Conservation (phyloP, 441 rosid species). For the Populus hybrid region DNA sequence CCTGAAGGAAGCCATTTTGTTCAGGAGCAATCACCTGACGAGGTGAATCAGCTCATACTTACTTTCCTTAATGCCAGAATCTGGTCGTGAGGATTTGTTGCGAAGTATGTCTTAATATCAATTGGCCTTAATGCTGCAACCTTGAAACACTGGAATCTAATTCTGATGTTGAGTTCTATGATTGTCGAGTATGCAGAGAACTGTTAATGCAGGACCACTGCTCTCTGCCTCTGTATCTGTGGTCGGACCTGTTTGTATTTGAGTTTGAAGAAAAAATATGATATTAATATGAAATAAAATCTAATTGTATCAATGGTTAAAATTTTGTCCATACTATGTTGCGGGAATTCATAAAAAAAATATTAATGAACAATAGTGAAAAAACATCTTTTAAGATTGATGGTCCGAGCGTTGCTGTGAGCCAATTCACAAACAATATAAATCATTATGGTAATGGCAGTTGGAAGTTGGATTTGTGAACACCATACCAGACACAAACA, state of each 20-base stretch:
- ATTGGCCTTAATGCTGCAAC: background rate
- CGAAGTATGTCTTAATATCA: background rate
- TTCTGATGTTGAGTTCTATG: background rate
- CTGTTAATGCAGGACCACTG: background rate
- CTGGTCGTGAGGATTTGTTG: conserved; percentile 14
- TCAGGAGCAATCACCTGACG: conserved; percentile 56
- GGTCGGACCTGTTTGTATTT: background rate
- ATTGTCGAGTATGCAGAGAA: background rate
- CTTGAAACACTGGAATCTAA: background rate
- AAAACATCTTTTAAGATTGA: too few relatives aligned
- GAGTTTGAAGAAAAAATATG: background rate
- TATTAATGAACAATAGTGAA: too few relatives aligned
- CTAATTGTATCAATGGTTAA: too few relatives aligned
- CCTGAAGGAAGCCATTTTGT: conserved; percentile 58
- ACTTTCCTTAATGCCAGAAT: conserved; percentile 41
- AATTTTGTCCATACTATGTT: too few relatives aligned
- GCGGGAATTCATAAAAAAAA: too few relatives aligned
- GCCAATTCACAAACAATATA: too few relatives aligned
- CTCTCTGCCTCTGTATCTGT: background rate
- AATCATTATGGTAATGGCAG: too few relatives aligned
- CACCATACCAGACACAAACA: too few relatives aligned
- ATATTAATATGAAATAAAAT: too few relatives aligned
- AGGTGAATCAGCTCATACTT: conserved; percentile 45
- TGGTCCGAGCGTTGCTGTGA: too few relatives aligned
- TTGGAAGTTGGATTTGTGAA: too few relatives aligned